phyloP scores from a whole-genome alignment of 2,329 filamentous ascomycete genomes.

The Coniochaeta sp. region DNA sequence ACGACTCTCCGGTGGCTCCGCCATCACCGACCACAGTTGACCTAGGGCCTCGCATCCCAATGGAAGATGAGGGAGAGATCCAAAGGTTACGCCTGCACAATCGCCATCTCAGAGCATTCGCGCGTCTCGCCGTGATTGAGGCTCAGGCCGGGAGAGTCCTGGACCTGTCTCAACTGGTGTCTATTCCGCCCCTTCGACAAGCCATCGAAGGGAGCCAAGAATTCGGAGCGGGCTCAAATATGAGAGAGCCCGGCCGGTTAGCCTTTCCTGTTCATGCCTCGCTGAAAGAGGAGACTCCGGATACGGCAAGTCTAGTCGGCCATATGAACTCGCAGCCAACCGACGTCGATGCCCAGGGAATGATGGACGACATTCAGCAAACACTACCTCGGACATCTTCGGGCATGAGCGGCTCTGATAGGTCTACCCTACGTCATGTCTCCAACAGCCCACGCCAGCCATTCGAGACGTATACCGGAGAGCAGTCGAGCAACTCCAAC shows the following conservation, averaged over 20 bases:
- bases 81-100: constrained; percentile 4
- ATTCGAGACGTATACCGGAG: neutral
- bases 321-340: constrained; percentile 20
- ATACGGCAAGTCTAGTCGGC: constrained; percentile 16
- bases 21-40: neutral
- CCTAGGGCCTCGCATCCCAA: neutral
- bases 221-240: neutral
- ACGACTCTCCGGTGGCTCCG: neutral
- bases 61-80: constrained; percentile 1
- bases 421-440: constrained; percentile 19
- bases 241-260: neutral
- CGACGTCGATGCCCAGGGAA: constrained; percentile 13
- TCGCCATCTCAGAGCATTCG: neutral
- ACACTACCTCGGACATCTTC: constrained; percentile 14
- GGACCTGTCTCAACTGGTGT: neutral
- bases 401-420: constrained; percentile 11
- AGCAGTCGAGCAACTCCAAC: neutral
- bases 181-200: neutral
- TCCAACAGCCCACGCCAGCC: constrained; percentile 12
- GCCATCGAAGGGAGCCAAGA: neutral
- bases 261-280: neutral
- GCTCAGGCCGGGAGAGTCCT: neutral
- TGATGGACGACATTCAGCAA: constrained; percentile 16
- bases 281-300: neutral
- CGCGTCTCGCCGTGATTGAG: neutral